Evolutionary conservation across 371 early-diverging fungal species (phyloP).

Genomic region (Mucor sp.): DNA sequence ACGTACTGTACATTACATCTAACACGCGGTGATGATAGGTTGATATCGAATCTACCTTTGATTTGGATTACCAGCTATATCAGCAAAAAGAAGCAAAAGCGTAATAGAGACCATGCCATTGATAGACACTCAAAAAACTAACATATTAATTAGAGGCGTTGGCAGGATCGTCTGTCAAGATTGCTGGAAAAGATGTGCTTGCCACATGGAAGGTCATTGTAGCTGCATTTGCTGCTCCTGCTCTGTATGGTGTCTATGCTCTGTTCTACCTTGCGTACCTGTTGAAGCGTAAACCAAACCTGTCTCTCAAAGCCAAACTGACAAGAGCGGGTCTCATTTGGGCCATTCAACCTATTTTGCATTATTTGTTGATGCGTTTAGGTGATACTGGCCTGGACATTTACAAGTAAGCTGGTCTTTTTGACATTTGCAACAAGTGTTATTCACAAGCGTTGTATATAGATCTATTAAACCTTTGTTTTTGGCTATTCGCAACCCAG

Average conservation of each 20-base stretch:
- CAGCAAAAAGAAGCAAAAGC: constrained; percentile 77
- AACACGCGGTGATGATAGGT: constrained; percentile 26
- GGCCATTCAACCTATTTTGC: constrained; percentile 70
- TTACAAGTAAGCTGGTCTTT: constrained; percentile 52
- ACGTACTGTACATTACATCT: not conserved
- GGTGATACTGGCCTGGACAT: constrained; percentile 90
- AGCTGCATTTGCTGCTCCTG: constrained; percentile 75
- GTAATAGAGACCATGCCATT: constrained; percentile 22
- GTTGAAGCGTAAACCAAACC: constrained; percentile 34
- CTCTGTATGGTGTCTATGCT: constrained; percentile 75
- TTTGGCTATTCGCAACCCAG: constrained; percentile 62
- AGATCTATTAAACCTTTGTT: constrained; percentile 87
- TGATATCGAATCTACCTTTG: constrained; percentile 77
- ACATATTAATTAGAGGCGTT: constrained; percentile 67
- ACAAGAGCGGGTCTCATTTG: constrained; percentile 47
- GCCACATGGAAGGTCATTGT: constrained; percentile 96
- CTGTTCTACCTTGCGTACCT: constrained; percentile 47
- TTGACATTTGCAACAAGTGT: not conserved
- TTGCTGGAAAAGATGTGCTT: constrained; percentile 91
- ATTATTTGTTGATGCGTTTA: constrained; percentile 77
- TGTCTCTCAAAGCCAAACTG: constrained; percentile 26
- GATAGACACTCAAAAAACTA: not conserved
- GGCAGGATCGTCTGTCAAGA: constrained; percentile 90
- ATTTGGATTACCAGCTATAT: constrained; percentile 69
- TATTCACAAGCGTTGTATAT: not conserved